A percentile compares a stretch with the other conserved stretches of the same genome.
phyloP scores from a whole-genome alignment of 1,284 basidiomycete genomes.

The Cystobasidiaceae sp. region DNA sequence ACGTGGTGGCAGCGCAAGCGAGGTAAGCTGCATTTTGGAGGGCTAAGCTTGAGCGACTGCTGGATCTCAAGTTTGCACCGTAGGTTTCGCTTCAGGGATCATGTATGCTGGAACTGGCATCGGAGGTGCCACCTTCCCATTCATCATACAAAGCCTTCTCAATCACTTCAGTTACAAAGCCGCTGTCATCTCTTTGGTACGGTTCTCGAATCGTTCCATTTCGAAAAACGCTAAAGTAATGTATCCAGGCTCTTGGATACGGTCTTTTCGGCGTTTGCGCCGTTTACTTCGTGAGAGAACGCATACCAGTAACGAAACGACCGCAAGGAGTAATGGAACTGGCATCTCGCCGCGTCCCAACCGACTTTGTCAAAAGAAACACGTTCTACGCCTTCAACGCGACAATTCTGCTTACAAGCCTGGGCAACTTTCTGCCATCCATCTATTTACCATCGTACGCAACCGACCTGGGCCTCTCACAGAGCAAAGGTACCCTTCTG shows the following conservation, averaged over 20 bases:
- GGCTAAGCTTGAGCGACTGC: neutral
- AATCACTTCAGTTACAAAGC: conserved; percentile 46
- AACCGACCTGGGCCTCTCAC: conserved; percentile 41
- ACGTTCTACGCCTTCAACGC: conserved; percentile 42
- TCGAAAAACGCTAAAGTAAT: neutral
- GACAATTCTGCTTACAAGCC: conserved; percentile 44
- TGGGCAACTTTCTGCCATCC: conserved; percentile 48
- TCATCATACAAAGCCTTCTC: conserved; percentile 45
- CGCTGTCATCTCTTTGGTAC: conserved; percentile 45
- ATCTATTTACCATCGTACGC: conserved; percentile 48
- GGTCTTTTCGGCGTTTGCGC: conserved; percentile 40
- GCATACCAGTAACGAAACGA: conserved; percentile 42
- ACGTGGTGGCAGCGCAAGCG: conserved; percentile 47
- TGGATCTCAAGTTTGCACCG: neutral
- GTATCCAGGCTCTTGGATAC: conserved; percentile 43
- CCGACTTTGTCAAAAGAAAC: conserved; percentile 39
- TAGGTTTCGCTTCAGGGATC: conserved; percentile 45
- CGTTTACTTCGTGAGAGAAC: conserved; percentile 45
- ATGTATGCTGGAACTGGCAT: conserved; percentile 47
- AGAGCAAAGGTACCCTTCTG: conserved; percentile 45
- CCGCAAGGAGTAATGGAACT: conserved; percentile 1
- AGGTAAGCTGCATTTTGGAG: no score
- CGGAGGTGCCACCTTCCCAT: conserved; percentile 47
- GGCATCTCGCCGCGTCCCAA: conserved; percentile 33
- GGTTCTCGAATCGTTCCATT: no score